These are phyloP conservation scores for Miscanthus lutarioriparius DNA, from an alignment of 176 grass and related monocot species.

Conservation along the genomic window DNA sequence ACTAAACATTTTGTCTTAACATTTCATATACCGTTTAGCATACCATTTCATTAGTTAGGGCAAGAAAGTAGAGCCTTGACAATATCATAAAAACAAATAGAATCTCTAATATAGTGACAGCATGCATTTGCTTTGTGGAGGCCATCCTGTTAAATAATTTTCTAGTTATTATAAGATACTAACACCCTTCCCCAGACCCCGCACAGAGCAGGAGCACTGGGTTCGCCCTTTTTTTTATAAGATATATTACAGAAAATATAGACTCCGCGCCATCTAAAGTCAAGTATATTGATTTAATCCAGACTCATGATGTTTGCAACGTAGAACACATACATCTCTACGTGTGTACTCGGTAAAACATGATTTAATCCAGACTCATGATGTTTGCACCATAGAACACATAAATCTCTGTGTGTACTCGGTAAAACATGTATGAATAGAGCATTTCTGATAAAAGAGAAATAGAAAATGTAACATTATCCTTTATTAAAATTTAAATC, in stretches of 20 bases:
- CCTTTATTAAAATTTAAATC: constrained; percentile 13
- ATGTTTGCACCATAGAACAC: background rate
- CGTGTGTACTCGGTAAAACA: no score
- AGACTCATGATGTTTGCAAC: constrained; percentile 17
- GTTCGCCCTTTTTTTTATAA: no score
- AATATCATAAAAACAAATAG: background rate
- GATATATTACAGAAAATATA: background rate
- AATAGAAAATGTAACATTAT: background rate
- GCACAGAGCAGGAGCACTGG: no score
- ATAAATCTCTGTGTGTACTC: no score
- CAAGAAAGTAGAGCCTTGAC: background rate
- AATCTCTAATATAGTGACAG: background rate
- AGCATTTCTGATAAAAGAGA: background rate
- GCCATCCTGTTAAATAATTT: background rate
- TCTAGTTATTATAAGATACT: background rate
- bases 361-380: constrained; percentile 10
- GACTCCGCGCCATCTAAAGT: background rate
- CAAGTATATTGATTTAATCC: constrained; percentile 12
- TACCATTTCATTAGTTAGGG: background rate
- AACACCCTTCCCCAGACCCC: no score
- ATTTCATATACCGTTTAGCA: background rate
- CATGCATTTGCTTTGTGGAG: background rate
- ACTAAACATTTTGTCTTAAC: background rate
- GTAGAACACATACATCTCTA: background rate
- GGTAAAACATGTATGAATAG: background rate